phyloP scores from a whole-genome alignment of 2,329 filamentous ascomycete species.

The Neophaeococcomyces mojaviensis region DNA sequence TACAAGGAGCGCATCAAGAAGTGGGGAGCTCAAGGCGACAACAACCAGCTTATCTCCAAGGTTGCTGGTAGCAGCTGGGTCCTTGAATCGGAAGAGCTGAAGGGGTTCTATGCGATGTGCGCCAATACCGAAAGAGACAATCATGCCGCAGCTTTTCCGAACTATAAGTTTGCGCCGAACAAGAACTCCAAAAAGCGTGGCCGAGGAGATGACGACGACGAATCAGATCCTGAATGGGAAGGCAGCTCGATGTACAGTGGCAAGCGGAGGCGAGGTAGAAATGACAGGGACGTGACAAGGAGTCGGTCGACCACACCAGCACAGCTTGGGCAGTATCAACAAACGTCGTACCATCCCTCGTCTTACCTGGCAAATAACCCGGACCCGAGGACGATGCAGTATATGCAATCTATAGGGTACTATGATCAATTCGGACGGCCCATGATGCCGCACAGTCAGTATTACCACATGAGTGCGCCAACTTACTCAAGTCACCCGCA shows the following conservation, averaged over 20 bases:
- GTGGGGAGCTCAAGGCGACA: slow-evolving; percentile 67
- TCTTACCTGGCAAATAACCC: slow-evolving; percentile 19
- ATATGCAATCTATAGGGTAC: neutral
- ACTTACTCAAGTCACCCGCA: neutral
- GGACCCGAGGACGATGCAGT: neutral
- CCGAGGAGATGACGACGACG: slow-evolving; percentile 32
- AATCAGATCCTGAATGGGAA: slow-evolving; percentile 23
- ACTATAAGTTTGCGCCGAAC: slow-evolving; percentile 88
- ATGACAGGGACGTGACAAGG: slow-evolving; percentile 16
- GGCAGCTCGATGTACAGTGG: slow-evolving; percentile 17
- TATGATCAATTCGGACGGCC: slow-evolving; percentile 1
- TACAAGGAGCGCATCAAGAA: slow-evolving; percentile 81
- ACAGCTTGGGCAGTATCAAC: slow-evolving; percentile 12
- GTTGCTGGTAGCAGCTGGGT: slow-evolving; percentile 85
- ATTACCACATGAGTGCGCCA: neutral
- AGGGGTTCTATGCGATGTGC: slow-evolving; percentile 68
- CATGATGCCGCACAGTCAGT: slow-evolving; percentile 1
- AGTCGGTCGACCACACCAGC: slow-evolving; percentile 21
- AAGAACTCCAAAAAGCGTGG: slow-evolving; percentile 52
- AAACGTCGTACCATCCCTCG: slow-evolving; percentile 14
- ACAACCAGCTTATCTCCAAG: slow-evolving; percentile 85
- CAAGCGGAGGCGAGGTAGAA: slow-evolving; percentile 20
- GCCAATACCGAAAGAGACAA: slow-evolving; percentile 76
- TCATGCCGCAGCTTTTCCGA: slow-evolving; percentile 76
- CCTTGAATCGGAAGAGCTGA: slow-evolving; percentile 65